Conservation (phyloP, 169 alveolate genomes). For the Plasmodium knowlesi region DNA sequence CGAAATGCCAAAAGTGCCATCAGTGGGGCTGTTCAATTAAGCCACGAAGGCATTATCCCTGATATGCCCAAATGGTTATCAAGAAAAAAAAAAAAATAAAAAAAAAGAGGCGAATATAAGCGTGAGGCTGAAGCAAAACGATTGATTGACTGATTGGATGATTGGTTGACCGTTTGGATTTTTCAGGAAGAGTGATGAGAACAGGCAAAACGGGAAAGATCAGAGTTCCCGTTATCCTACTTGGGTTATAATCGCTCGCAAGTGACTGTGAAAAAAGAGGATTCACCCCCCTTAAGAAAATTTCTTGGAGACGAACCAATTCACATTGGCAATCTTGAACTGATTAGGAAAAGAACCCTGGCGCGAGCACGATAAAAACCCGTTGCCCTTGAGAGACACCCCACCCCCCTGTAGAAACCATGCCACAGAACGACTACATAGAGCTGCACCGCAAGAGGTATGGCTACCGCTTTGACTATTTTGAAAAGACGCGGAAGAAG, state of each 20-base stretch:
- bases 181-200: not conserved
- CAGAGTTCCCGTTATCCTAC: not conserved
- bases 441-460: constrained; percentile 96
- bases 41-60: not conserved
- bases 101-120: not conserved
- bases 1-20: not conserved
- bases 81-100: not conserved
- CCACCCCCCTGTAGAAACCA: not conserved
- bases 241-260: not conserved
- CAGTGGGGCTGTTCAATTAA: not conserved
- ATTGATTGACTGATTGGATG: too few species aligned
- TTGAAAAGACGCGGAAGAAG: constrained; percentile 92
- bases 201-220: not conserved
- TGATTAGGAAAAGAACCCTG: not conserved
- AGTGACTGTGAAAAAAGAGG: not conserved
- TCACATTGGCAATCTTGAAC: not conserved
- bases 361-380: not conserved
- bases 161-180: not conserved
- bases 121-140: not conserved
- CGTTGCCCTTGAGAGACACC: not conserved
- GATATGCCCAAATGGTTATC: not conserved
- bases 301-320: not conserved
- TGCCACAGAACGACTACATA: constrained; percentile 98
- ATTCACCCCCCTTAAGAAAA: not conserved
- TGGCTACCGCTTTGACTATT: constrained; percentile 96